Conservation (phyloP, 2,329 filamentous ascomycete genomes). For the Pyricularia grisea region DNA sequence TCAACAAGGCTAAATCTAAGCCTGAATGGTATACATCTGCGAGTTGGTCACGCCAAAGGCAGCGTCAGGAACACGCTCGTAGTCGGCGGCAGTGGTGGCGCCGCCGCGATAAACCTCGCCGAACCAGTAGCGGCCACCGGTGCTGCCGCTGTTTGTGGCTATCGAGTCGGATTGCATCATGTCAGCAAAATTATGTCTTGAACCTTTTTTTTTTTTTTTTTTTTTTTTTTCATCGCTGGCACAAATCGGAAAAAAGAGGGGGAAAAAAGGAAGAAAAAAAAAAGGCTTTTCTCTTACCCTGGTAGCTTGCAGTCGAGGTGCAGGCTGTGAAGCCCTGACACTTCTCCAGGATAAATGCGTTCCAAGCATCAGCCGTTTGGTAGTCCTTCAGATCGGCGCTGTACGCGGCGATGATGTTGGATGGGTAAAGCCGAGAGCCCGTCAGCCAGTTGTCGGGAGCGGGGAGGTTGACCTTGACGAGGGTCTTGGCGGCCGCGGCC, state of each 20-base stretch:
- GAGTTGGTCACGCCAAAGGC: not conserved
- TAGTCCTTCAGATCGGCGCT: constrained; percentile 83
- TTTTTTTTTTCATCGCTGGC: too few species aligned
- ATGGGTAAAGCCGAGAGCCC: not conserved
- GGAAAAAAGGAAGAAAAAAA: not conserved
- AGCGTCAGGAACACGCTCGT: not conserved
- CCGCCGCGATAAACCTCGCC: constrained; percentile 2
- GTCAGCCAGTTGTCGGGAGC: constrained; percentile 1
- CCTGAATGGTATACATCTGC: constrained; percentile 1
- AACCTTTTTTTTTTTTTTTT: too few species aligned
- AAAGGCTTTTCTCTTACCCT: not conserved
- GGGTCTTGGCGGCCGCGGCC: constrained; percentile 1
- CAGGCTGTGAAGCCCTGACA: not conserved
- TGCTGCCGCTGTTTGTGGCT: constrained; percentile 4
- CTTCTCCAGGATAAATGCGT: not conserved
- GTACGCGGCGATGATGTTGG: constrained; percentile 68
- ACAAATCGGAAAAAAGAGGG: not conserved
- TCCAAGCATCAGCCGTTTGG: constrained; percentile 43
- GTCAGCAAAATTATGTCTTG: not conserved
- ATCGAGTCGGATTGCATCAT: too few species aligned
- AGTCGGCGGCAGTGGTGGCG: constrained; percentile 1
- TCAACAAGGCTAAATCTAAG: not conserved
- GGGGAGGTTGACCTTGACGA: constrained; percentile 5
- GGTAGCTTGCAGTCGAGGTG: not conserved
- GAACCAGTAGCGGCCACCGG: constrained; percentile 3